A percentile compares a stretch with the other conserved stretches of the same genome.
Evolutionary conservation across 169 alveolate species (phyloP).

Genomic region (Plasmodium fragile): DNA sequence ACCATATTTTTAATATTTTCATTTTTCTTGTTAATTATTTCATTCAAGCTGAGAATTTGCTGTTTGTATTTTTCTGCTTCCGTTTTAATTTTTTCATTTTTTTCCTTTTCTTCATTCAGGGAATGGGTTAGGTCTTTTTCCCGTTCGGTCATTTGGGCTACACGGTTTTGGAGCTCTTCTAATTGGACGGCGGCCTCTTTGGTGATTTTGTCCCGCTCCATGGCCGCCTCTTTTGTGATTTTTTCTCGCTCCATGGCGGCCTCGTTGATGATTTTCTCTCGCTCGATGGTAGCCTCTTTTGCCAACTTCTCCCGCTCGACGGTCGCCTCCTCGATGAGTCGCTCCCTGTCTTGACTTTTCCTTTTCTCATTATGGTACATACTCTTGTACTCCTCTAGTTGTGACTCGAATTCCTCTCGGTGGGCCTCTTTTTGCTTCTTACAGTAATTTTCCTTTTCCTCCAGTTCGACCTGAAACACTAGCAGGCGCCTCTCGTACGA

Average conservation of each 20-base stretch:
- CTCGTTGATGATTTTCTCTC: too few species aligned
- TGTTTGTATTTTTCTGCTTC: constrained; percentile 16
- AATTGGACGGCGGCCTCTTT: background rate
- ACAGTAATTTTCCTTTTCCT: constrained; percentile 40
- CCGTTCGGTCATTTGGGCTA: background rate
- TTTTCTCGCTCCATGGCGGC: background rate
- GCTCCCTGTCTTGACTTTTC: constrained; percentile 17
- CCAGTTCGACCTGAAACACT: constrained; percentile 10
- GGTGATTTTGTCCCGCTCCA: background rate
- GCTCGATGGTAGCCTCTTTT: background rate
- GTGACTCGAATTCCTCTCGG: constrained; percentile 4
- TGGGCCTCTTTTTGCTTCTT: constrained; percentile 30
- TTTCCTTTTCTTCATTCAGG: constrained; percentile 20
- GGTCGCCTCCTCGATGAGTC: background rate
- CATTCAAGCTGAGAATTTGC: background rate
- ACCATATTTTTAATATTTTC: constrained; percentile 48
- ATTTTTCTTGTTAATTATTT: constrained; percentile 28
- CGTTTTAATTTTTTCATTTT: background rate
- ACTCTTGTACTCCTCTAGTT: constrained; percentile 6
- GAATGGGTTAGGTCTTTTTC: background rate
- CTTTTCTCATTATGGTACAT: constrained; percentile 27
- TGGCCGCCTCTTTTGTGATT: background rate
- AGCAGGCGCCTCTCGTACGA: constrained; percentile 46
- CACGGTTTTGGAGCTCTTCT: background rate
- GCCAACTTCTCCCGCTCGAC: constrained; percentile 11